phyloP scores from a whole-genome alignment of 805 yeast genomes.

The Danielozyma ontarioensis region DNA sequence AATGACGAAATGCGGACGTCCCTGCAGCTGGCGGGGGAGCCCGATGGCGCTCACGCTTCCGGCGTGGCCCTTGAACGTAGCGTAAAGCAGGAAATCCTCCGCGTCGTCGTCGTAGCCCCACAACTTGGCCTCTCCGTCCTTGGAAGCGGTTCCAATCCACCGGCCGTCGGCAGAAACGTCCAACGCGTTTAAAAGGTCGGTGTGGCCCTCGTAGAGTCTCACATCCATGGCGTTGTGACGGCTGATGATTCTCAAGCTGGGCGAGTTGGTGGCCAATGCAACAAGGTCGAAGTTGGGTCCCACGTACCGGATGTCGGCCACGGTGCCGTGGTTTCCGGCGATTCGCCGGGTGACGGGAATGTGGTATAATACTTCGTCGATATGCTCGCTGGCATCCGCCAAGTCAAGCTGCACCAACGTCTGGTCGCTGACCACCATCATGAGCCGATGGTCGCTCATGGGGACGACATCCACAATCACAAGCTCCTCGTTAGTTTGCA shows the following conservation, averaged over 20 bases:
- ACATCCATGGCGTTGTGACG: conserved; percentile 58
- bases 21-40: conserved; percentile 45
- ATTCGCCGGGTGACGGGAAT: conserved; percentile 50
- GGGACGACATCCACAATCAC: conserved; percentile 57
- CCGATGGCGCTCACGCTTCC: conserved; percentile 81
- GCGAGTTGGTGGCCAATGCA: conserved; percentile 92
- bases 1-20: conserved; percentile 62
- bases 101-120: conserved; percentile 61
- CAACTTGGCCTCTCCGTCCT: conserved; percentile 78
- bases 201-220: conserved; percentile 71
- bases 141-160: conserved; percentile 91
- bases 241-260: conserved; percentile 73
- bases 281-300: conserved; percentile 56
- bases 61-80: conserved; percentile 79
- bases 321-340: conserved; percentile 94
- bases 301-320: conserved; percentile 80
- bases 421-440: conserved; percentile 77
- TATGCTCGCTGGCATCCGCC: conserved; percentile 14
- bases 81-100: conserved; percentile 40
- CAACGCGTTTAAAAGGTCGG: conserved; percentile 74
- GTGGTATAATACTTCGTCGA: conserved; percentile 9
- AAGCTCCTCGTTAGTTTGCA: conserved; percentile 65
- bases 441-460: conserved; percentile 24
- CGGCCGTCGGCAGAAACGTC: conserved; percentile 75
- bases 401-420: conserved; percentile 53